These are phyloP conservation scores for Boletus barrowsii DNA, from an alignment of 768 basidiomycete genomes.

Conservation along the genomic window DNA sequence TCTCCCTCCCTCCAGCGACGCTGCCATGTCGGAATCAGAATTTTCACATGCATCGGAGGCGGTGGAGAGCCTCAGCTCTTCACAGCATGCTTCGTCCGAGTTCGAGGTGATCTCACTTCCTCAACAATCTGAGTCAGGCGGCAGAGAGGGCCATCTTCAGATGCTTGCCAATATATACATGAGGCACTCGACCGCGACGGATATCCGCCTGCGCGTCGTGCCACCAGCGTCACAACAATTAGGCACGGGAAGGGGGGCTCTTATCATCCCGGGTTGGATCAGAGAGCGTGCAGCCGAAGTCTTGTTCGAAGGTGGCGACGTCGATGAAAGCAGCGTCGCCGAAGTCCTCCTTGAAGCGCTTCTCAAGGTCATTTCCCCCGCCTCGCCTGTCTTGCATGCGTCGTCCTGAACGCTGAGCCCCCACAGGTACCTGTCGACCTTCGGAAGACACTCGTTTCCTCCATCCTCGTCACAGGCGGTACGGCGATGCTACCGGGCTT, in stretches of 20 bases:
- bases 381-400: not conserved
- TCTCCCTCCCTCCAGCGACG: constrained; percentile 47
- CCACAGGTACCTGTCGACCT: constrained; percentile 85
- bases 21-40: constrained; percentile 65
- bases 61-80: constrained; percentile 46
- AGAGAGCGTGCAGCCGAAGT: constrained; percentile 89
- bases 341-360: constrained; percentile 78
- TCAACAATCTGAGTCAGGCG: constrained; percentile 29
- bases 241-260: constrained; percentile 71
- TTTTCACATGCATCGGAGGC: constrained; percentile 53
- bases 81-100: constrained; percentile 48
- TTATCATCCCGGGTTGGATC: constrained; percentile 93
- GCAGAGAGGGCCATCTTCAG: constrained; percentile 41
- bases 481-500: constrained; percentile 92
- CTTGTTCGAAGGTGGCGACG: constrained; percentile 85
- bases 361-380: constrained; percentile 54
- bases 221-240: constrained; percentile 65
- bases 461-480: constrained; percentile 85
- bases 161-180: constrained; percentile 68
- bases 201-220: constrained; percentile 64
- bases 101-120: constrained; percentile 53
- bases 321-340: constrained; percentile 82
- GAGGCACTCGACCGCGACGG: constrained; percentile 74
- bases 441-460: constrained; percentile 76
- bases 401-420: not conserved